These are phyloP conservation scores for Diutina pseudorugosa DNA, from an alignment of 1,139 yeast species.

Conservation along the genomic window DNA sequence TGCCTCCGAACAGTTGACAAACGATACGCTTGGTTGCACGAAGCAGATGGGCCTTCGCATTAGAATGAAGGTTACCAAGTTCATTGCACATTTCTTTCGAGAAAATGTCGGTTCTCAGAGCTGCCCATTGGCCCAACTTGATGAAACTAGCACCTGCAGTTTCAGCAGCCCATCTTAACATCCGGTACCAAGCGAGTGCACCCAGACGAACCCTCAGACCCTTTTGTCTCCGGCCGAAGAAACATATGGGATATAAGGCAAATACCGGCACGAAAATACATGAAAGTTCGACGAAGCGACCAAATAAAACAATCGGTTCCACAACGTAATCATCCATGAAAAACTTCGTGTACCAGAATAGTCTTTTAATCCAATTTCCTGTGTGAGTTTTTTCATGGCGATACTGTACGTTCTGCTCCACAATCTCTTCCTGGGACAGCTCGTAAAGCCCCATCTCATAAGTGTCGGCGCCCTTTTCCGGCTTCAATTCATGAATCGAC, in stretches of 20 bases:
- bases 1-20: slow-evolving; percentile 43
- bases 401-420: slow-evolving; percentile 15
- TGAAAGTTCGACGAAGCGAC: slow-evolving; percentile 59
- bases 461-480: slow-evolving; percentile 43
- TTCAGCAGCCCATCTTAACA: slow-evolving; percentile 62
- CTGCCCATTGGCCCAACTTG: slow-evolving; percentile 98
- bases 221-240: slow-evolving; percentile 9
- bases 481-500: slow-evolving; percentile 20
- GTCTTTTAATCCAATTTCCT: slow-evolving; percentile 16
- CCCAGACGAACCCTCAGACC: slow-evolving; percentile 38
- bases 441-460: slow-evolving; percentile 54
- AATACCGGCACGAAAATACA: slow-evolving; percentile 62
- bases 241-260: slow-evolving; percentile 49
- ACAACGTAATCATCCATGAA: slow-evolving; percentile 37
- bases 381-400: slow-evolving; percentile 15
- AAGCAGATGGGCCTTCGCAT: slow-evolving; percentile 66
- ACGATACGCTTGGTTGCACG: slow-evolving; percentile 47
- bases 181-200: slow-evolving; percentile 56
- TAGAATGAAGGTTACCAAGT: slow-evolving; percentile 67
- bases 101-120: slow-evolving; percentile 92
- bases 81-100: slow-evolving; percentile 71
- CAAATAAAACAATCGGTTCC: slow-evolving; percentile 59
- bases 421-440: slow-evolving; percentile 47
- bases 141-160: slow-evolving; percentile 90
- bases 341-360: slow-evolving; percentile 26